Conservation (phyloP, 345 rosid species). For the Xanthoceras sorbifolium region DNA sequence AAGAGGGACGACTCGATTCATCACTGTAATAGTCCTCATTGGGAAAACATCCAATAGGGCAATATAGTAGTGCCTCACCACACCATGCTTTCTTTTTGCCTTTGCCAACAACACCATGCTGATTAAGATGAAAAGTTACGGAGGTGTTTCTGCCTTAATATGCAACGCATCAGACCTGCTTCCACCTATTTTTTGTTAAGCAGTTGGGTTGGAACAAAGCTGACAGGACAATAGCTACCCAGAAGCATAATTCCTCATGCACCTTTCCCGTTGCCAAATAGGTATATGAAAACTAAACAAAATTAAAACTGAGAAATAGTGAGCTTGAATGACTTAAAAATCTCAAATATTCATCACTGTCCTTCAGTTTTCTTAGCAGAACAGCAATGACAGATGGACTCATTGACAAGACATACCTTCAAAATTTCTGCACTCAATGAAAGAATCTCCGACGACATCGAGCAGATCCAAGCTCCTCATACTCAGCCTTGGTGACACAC, state of each 20-base stretch:
- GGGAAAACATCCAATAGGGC: not conserved
- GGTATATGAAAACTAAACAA: not conserved
- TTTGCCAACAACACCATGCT: not conserved
- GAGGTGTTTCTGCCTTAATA: not conserved
- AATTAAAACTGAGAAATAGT: not conserved
- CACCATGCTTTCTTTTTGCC: not conserved
- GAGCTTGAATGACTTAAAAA: not conserved
- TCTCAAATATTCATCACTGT: not conserved
- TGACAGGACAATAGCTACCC: not conserved
- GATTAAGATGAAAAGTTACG: not conserved
- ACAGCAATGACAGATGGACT: not conserved
- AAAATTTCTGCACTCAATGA: slow-evolving; percentile 38
- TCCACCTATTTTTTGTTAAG: not conserved
- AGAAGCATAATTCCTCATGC: not conserved
- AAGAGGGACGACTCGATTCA: not conserved
- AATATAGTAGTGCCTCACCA: not conserved
- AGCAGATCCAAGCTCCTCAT: slow-evolving; percentile 92
- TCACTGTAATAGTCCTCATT: not conserved
- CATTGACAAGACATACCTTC: slow-evolving; percentile 14
- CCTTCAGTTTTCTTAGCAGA: not conserved
- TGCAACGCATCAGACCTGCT: not conserved
- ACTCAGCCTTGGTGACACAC: slow-evolving; percentile 94
- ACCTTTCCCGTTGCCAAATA: slow-evolving; percentile 1
- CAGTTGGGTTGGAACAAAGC: slow-evolving; percentile 3
- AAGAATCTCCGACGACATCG: slow-evolving; percentile 84